Percentiles rank a stretch among this genome's conserved stretches.
These are phyloP conservation scores for Triticum urartu DNA, from an alignment of 176 grass and related monocot genomes.

Conservation along the genomic window DNA sequence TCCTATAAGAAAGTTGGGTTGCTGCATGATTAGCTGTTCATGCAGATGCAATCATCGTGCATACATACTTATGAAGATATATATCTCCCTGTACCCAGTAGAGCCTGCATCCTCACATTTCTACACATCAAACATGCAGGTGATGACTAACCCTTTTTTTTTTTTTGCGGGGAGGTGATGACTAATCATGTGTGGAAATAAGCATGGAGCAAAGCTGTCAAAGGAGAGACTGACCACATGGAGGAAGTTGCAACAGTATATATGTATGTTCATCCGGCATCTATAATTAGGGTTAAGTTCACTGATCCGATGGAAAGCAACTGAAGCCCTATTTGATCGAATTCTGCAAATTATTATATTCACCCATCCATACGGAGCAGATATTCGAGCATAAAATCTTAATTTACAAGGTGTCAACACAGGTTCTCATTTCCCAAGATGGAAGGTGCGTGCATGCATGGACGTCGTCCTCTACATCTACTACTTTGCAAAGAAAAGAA, in stretches of 20 bases:
- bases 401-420: constrained; percentile 30
- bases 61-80: background rate
- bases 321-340: background rate
- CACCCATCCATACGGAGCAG: background rate
- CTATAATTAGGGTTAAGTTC: background rate
- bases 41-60: too few relatives aligned
- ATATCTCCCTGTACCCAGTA: background rate
- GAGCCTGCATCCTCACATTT: background rate
- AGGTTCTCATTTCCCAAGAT: constrained; percentile 18
- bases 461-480: background rate
- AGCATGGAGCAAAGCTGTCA: background rate
- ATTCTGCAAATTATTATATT: background rate
- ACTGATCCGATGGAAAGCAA: background rate
- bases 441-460: constrained; percentile 1
- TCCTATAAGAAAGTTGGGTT: background rate
- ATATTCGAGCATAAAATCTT: constrained; percentile 35
- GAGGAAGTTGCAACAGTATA: background rate
- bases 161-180: too few relatives aligned
- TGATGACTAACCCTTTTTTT: background rate
- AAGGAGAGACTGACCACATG: background rate
- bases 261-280: background rate
- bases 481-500: constrained; percentile 4
- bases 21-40: background rate
- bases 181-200: background rate
- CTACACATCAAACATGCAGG: background rate